These are phyloP conservation scores for Erodium texanum DNA, from an alignment of 441 rosid species.

Conservation along the genomic window DNA sequence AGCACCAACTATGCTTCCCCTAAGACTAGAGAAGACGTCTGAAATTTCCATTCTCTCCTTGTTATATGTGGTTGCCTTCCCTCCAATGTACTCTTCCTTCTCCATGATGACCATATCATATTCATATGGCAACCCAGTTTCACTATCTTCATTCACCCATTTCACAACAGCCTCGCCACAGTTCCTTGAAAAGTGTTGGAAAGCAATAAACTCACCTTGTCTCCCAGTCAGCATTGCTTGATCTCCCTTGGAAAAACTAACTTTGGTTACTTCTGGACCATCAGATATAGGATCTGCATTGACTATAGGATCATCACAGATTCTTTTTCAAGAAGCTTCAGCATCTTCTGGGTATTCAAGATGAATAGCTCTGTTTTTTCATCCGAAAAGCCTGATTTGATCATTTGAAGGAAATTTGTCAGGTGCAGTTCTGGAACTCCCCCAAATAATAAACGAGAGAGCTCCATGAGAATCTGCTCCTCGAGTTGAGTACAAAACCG, in stretches of 20 bases:
- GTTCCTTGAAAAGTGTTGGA: slow-evolving; percentile 38
- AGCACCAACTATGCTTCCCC: too few species aligned
- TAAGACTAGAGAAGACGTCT: too few species aligned
- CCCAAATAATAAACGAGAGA: slow-evolving; percentile 63
- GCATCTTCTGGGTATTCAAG: slow-evolving; percentile 64
- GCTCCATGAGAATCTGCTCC: slow-evolving; percentile 76
- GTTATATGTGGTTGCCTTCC: slow-evolving; percentile 71
- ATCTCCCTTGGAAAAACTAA: slow-evolving; percentile 44
- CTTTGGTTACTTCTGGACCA: slow-evolving; percentile 15
- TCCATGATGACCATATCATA: slow-evolving; percentile 59
- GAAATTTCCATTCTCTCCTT: slow-evolving; percentile 75
- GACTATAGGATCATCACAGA: slow-evolving; percentile 21
- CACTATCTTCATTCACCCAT: slow-evolving; percentile 69
- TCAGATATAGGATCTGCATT: slow-evolving; percentile 25
- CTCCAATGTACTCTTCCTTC: slow-evolving; percentile 59
- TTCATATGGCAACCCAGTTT: slow-evolving; percentile 82
- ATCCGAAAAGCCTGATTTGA: slow-evolving; percentile 55
- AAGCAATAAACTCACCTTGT: slow-evolving; percentile 70
- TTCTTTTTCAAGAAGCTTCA: slow-evolving; percentile 56
- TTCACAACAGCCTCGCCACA: slow-evolving; percentile 38
- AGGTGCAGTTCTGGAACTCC: slow-evolving; percentile 62
- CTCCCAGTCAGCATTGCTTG: slow-evolving; percentile 57
- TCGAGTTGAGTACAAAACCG: slow-evolving; percentile 49
- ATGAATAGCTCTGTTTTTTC: slow-evolving; percentile 70
- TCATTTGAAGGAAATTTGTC: slow-evolving; percentile 85